Conservation (phyloP, 2,329 filamentous ascomycete genomes). For the Pseudocercospora musae region DNA sequence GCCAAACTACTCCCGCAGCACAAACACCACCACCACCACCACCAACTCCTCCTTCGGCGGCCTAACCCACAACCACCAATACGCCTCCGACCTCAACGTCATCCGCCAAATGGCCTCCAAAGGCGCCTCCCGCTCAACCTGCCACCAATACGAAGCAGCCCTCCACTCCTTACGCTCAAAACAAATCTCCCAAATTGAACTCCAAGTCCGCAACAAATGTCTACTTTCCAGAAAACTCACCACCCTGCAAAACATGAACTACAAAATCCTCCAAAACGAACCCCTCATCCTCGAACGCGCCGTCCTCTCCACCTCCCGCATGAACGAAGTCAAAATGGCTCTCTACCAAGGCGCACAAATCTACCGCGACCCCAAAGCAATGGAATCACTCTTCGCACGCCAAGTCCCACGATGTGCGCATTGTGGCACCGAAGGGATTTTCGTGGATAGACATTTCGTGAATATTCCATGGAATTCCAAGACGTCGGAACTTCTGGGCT, state of each 20-base stretch:
- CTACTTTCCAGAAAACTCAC: not conserved
- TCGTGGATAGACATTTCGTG: constrained; percentile 12
- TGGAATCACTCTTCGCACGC: constrained; percentile 11
- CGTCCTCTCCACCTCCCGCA: constrained; percentile 3
- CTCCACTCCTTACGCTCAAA: not conserved
- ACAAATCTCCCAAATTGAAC: not conserved
- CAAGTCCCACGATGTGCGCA: constrained; percentile 9
- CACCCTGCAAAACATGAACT: not conserved
- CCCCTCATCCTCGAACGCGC: constrained; percentile 6
- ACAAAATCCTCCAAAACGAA: constrained; percentile 7
- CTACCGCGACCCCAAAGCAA: constrained; percentile 13
- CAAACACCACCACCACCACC: not conserved
- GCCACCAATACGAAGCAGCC: not conserved
- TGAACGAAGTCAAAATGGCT: constrained; percentile 14
- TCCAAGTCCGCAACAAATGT: not conserved
- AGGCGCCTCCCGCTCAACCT: not conserved
- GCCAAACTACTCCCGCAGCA: not conserved
- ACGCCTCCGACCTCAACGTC: not conserved
- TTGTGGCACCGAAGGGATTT: constrained; percentile 3
- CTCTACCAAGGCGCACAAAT: constrained; percentile 3
- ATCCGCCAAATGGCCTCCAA: not conserved
- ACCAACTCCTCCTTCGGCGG: not conserved
- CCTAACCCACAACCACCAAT: not conserved
- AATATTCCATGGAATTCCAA: not conserved
- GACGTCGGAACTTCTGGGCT: not conserved